phyloP scores from a whole-genome alignment of 225 moss, liverwort and hornwort genomes.

The Anthoceros angustus region DNA sequence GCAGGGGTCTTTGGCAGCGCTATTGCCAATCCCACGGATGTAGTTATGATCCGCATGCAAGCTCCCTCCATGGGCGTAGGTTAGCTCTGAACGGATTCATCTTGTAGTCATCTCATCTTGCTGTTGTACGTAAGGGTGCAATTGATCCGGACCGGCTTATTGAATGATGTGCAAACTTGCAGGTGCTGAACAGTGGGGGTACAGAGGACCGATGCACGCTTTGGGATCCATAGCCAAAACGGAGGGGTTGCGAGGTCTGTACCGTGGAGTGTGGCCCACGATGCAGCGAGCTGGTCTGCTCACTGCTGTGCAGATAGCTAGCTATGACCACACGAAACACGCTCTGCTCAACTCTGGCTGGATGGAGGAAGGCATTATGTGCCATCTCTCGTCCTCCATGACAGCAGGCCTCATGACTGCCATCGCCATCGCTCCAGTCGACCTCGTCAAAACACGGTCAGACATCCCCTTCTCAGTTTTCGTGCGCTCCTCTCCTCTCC shows the following conservation, averaged over 20 bases:
- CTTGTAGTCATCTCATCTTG: neutral
- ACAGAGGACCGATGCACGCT: constrained; percentile 62
- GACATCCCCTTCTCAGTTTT: neutral
- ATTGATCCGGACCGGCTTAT: constrained; percentile 1
- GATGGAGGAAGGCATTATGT: constrained; percentile 49
- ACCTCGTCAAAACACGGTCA: constrained; percentile 63
- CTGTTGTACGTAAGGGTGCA: constrained; percentile 15
- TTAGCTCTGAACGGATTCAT: constrained; percentile 22
- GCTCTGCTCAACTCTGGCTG: constrained; percentile 31
- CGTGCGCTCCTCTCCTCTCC: neutral
- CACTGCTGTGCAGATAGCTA: constrained; percentile 61
- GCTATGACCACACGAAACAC: constrained; percentile 71
- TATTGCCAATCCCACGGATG: constrained; percentile 75
- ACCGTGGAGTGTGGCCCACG: constrained; percentile 66
- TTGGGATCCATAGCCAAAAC: constrained; percentile 50
- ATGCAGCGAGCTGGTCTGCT: constrained; percentile 70
- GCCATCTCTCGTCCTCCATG: constrained; percentile 56
- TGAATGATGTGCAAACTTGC: neutral
- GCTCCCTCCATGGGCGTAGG: constrained; percentile 31
- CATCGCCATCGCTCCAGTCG: constrained; percentile 59
- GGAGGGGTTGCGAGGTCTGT: constrained; percentile 51
- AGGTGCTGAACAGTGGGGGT: constrained; percentile 29
- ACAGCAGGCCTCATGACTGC: constrained; percentile 65
- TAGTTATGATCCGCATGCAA: constrained; percentile 84
- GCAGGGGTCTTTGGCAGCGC: constrained; percentile 65